phyloP scores from a whole-genome alignment of 805 yeast species.

The Hanseniaspora lindneri region DNA sequence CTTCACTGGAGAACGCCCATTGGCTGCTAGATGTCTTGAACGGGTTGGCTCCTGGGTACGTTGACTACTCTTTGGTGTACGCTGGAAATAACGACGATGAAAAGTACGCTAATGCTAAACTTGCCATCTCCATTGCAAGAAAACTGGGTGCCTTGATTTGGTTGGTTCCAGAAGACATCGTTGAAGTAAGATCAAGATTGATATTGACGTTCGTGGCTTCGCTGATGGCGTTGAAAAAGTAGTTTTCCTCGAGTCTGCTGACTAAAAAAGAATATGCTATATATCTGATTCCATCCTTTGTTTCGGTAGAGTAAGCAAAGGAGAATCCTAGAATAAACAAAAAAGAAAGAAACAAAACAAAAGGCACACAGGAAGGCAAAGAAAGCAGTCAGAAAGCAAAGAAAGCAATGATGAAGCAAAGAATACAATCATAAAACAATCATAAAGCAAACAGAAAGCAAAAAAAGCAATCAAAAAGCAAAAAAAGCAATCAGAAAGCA shows the following conservation, averaged over 20 bases:
- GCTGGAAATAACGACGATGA: conserved; percentile 74
- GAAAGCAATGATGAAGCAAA: not conserved
- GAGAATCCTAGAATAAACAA: not conserved
- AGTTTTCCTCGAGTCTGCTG: too few species aligned
- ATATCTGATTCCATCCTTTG: too few species aligned
- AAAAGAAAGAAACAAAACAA: not conserved
- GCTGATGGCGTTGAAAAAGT: conserved; percentile 57
- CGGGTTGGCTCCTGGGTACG: conserved; percentile 95
- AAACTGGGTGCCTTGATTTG: conserved; percentile 94
- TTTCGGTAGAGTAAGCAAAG: too few species aligned
- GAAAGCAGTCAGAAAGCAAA: not conserved
- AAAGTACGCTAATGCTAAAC: conserved; percentile 82
- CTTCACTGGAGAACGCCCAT: conserved; percentile 60
- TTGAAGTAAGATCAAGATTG: conserved; percentile 87
- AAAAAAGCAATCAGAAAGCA: too few species aligned
- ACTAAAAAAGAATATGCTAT: too few species aligned
- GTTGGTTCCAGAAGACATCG: conserved; percentile 99
- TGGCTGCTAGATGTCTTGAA: conserved; percentile 81
- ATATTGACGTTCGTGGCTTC: conserved; percentile 91
- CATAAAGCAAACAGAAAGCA: not conserved
- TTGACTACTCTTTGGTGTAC: conserved; percentile 83
- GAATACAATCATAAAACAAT: not conserved
- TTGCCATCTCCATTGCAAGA: conserved; percentile 96
- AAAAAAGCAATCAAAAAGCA: too few species aligned
- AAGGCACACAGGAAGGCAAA: not conserved